Base-by-base conservation (phyloP, 768 basidiomycete genomes). In the Pleurotus giganteus region DNA sequence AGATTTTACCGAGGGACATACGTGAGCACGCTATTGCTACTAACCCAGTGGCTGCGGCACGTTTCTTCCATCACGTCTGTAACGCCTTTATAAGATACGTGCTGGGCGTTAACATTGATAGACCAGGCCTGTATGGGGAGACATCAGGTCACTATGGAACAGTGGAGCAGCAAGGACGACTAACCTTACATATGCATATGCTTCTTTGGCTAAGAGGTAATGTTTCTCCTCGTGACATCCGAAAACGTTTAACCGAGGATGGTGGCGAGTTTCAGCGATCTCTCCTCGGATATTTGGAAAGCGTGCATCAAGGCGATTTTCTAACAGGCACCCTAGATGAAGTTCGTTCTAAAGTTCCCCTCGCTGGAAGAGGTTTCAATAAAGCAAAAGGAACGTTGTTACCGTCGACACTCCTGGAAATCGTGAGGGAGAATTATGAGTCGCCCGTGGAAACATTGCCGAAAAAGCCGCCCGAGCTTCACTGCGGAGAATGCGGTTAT, bases 141-240 rank as follows among this genome's bases (percentile, higher is more conserved):
- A 66, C 70, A 9, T 9, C 51, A 1, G 69, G 60, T 0, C 73
- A 70, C 57, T 69, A 68, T 62, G 66, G 66, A 4, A 64, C 61
- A 0, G 65, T 72, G 46, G 74, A 75, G 52, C 65, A 70, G 54
- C 73, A 76, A 59, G 73, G 72, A 0, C 37, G 66, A 3, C 50
- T 72, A 0, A 73, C 70, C 0, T 46, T 77, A 2, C 76, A 78
- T 60, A 37, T 74, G 2, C 74, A 76, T 57, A 19, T 71, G 27
- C 31, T 76, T 1, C 17, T 75, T 0, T 78, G 73, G 73, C 62
- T 76, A 1, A 17, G 32, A 24, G 61, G 63, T 15, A 54, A 55
- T 2, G 39, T 66, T 0, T 58, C 67, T 7, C 74, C 71, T 3
- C 65, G 74, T 47, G 63, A 74, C 44, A 72, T 74, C 5, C 31